Evolutionary conservation across 257 asterid genomes (phyloP).

Genomic region (Capsicum pubescens): DNA sequence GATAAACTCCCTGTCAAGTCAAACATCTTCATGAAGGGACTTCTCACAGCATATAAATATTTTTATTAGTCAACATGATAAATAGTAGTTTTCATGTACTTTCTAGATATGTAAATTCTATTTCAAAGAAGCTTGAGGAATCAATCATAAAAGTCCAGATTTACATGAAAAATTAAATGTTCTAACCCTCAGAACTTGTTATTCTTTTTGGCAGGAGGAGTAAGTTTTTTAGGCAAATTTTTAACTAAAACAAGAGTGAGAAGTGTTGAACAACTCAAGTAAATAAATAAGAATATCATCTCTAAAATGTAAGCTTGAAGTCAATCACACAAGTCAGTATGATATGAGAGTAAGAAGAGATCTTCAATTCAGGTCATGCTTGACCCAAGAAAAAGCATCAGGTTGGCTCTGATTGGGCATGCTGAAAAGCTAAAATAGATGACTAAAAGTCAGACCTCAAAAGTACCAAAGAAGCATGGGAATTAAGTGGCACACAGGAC

Average conservation of each 20-base stretch:
- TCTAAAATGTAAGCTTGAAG: background rate
- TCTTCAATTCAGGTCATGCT: background rate
- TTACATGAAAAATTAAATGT: background rate
- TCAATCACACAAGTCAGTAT: background rate
- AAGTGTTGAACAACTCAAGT: background rate
- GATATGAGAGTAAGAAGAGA: background rate
- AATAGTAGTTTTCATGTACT: background rate
- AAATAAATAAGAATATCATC: background rate
- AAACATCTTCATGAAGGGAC: background rate
- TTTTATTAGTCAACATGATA: background rate
- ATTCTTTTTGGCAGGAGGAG: background rate
- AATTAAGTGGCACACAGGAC: slow-evolving; percentile 5
- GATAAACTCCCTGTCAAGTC: background rate
- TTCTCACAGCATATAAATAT: background rate
- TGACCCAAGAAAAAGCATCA: background rate
- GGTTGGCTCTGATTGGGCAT: background rate
- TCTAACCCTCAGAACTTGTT: background rate
- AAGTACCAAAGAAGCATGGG: background rate
- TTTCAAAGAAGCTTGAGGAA: background rate
- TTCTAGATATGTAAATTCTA: background rate
- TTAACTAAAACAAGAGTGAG: background rate
- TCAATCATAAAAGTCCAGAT: background rate
- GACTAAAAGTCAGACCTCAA: background rate
- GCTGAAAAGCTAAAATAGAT: background rate
- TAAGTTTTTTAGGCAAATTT: background rate